phyloP scores from a whole-genome alignment of 2,329 filamentous ascomycete genomes.

The Talaromyces sp. region DNA sequence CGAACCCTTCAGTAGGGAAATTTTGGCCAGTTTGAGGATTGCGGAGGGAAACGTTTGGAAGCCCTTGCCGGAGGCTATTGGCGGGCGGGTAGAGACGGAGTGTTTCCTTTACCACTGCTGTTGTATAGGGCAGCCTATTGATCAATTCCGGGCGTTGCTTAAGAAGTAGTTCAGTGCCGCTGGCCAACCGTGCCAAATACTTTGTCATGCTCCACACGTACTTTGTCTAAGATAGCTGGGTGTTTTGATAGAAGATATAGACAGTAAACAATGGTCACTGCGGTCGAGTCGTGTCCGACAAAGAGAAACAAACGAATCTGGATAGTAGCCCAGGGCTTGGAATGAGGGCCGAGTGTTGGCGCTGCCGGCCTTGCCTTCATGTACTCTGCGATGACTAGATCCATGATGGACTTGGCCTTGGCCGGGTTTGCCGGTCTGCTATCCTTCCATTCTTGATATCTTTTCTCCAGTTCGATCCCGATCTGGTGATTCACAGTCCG shows the following conservation, averaged over 20 bases:
- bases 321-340: background rate
- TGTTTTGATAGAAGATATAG: conserved; percentile 33
- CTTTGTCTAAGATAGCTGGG: conserved; percentile 27
- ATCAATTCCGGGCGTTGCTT: conserved; percentile 41
- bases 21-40: background rate
- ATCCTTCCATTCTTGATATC: conserved; percentile 1
- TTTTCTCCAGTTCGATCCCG: background rate
- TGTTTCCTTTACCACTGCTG: conserved; percentile 52
- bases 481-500: background rate
- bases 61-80: background rate
- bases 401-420: background rate
- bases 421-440: background rate
- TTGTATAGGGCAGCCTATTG: conserved; percentile 50
- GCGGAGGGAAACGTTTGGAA: background rate
- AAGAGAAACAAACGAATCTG: conserved; percentile 18
- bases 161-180: conserved; percentile 36
- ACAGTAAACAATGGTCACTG: conserved; percentile 26
- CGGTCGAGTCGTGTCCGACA: conserved; percentile 27
- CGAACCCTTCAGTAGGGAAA: background rate
- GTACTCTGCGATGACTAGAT: background rate
- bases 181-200: conserved; percentile 43
- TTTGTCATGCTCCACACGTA: conserved; percentile 49
- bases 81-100: conserved; percentile 50
- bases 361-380: background rate
- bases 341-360: background rate